These are phyloP conservation scores for Acorus calamus DNA, from an alignment of 106 monocot species.

Conservation along the genomic window DNA sequence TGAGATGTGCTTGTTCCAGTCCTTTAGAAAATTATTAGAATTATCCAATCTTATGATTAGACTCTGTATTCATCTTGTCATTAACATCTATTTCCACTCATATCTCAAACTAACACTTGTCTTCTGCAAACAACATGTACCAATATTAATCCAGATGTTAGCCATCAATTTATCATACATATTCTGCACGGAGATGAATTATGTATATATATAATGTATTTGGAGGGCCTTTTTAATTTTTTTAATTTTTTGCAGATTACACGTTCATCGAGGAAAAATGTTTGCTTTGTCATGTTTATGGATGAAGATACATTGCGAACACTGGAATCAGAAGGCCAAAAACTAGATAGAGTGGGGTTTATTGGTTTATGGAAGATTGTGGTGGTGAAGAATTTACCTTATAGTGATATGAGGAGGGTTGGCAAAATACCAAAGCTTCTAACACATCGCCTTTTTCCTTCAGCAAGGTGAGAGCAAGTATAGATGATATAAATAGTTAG, in stretches of 20 bases:
- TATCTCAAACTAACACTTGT: too few species aligned
- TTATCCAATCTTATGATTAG: too few species aligned
- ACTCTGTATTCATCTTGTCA: too few species aligned
- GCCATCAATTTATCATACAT: too few species aligned
- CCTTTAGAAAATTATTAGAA: too few species aligned
- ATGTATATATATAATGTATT: too few species aligned
- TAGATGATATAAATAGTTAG: not conserved
- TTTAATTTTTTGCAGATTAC: slow-evolving; percentile 55
- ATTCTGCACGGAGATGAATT: too few species aligned
- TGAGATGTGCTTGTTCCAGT: too few species aligned
- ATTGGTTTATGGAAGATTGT: slow-evolving; percentile 84
- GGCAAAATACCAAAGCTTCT: slow-evolving; percentile 88
- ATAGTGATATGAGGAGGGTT: slow-evolving; percentile 65
- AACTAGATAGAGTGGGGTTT: slow-evolving; percentile 59
- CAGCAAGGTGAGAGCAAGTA: slow-evolving; percentile 36
- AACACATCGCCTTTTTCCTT: slow-evolving; percentile 76
- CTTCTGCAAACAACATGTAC: too few species aligned
- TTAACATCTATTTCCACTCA: too few species aligned
- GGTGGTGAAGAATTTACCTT: slow-evolving; percentile 71
- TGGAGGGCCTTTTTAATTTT: too few species aligned
- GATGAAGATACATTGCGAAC: slow-evolving; percentile 63
- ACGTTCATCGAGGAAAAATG: slow-evolving; percentile 64
- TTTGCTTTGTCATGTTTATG: slow-evolving; percentile 91
- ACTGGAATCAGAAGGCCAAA: slow-evolving; percentile 71
- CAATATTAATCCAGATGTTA: too few species aligned